Percentiles rank a stretch among this genome's conserved stretches.
Evolutionary conservation across 768 basidiomycete genomes (phyloP).

Genomic region (Exidia glandulosa): DNA sequence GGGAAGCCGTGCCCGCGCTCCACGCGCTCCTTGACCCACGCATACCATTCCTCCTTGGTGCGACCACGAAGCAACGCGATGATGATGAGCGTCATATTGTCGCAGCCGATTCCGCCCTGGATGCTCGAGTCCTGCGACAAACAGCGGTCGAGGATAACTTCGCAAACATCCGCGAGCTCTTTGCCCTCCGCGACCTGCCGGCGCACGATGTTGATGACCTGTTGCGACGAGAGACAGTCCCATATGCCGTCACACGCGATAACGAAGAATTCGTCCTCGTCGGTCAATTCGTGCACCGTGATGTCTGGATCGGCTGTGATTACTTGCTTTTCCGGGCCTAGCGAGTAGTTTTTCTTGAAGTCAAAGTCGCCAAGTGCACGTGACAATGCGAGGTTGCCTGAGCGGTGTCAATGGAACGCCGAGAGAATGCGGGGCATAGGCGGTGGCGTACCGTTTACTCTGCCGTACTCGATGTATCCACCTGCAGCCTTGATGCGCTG

Average conservation of each 20-base stretch:
- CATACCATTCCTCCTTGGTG: slow-evolving; percentile 86
- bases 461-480: slow-evolving; percentile 91
- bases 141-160: slow-evolving; percentile 85
- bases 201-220: slow-evolving; percentile 82
- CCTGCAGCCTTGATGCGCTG: slow-evolving; percentile 81
- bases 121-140: slow-evolving; percentile 88
- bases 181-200: slow-evolving; percentile 70
- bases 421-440: slow-evolving; percentile 10
- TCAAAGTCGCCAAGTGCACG: slow-evolving; percentile 96
- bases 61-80: slow-evolving; percentile 79
- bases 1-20: slow-evolving; percentile 61
- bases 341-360: slow-evolving; percentile 85
- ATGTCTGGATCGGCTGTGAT: slow-evolving; percentile 94
- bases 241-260: slow-evolving; percentile 98
- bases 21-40: slow-evolving; percentile 79
- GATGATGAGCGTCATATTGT: slow-evolving; percentile 97
- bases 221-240: slow-evolving; percentile 93
- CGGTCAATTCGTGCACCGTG: slow-evolving; percentile 64
- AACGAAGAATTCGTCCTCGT: slow-evolving; percentile 94
- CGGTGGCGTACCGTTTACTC: slow-evolving; percentile 71
- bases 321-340: slow-evolving; percentile 81
- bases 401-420: not conserved
- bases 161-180: slow-evolving; percentile 71
- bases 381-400: slow-evolving; percentile 91
- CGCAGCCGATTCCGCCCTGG: slow-evolving; percentile 89